Evolutionary conservation across 768 basidiomycete genomes (phyloP).

Genomic region (Trametes cinnabarina): DNA sequence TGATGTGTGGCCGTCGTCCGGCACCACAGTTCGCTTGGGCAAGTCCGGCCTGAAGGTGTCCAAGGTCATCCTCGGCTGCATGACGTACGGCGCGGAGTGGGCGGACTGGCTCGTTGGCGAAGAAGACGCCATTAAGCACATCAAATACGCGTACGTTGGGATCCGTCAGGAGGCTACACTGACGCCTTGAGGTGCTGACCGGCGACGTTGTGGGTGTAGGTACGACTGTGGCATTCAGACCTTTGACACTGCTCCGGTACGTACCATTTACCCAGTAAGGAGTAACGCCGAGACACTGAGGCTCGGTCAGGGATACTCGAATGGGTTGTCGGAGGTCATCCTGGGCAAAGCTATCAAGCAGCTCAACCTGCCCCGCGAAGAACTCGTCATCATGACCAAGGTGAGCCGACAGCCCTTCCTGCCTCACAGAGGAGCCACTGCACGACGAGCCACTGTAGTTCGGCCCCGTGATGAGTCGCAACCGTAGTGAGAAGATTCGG

Average conservation of each 20-base stretch:
- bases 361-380: conserved; percentile 40
- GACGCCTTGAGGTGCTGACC: neutral
- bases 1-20: neutral
- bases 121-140: conserved; percentile 34
- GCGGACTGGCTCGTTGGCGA: conserved; percentile 39
- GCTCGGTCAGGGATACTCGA: conserved; percentile 32
- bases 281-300: neutral
- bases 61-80: conserved; percentile 36
- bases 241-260: conserved; percentile 32
- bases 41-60: conserved; percentile 41
- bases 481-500: neutral
- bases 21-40: conserved; percentile 42
- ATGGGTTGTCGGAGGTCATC: conserved; percentile 41
- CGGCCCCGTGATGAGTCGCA: neutral
- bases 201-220: neutral
- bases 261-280: neutral
- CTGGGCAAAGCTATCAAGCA: conserved; percentile 47
- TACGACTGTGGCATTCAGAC: conserved; percentile 40
- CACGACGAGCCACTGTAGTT: too few relatives aligned
- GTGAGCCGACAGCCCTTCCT: conserved; percentile 21
- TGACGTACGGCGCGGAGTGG: conserved; percentile 31
- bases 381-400: conserved; percentile 49
- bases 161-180: neutral
- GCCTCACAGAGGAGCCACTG: too few relatives aligned
- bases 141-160: conserved; percentile 35